A percentile compares a stretch with the other conserved stretches of the same genome.
Evolutionary conservation across 495 filamentous ascomycete species (phyloP).

Genomic region (Schizothecium vesticola): DNA sequence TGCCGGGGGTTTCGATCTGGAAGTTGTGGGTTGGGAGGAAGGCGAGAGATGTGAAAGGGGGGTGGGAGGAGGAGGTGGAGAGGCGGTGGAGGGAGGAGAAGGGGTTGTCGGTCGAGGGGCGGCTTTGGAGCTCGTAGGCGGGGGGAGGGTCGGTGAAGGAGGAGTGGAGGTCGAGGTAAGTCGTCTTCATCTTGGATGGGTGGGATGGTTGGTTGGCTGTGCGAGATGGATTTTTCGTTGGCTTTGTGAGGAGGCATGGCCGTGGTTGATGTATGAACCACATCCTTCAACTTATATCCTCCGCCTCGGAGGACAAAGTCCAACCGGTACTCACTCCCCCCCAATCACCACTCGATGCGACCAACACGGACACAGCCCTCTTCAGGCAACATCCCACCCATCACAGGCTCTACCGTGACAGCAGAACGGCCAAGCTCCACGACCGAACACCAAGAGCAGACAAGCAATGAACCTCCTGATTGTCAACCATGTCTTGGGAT

Average conservation of each 20-base stretch:
- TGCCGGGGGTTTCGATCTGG: constrained; percentile 44
- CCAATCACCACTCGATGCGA: background rate
- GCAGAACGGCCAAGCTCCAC: background rate
- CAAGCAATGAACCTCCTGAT: background rate
- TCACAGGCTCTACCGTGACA: background rate
- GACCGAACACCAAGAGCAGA: background rate
- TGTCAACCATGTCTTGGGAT: background rate
- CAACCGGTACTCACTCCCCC: no score
- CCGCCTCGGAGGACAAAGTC: background rate
- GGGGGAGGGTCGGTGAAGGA: background rate
- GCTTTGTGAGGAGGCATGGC: background rate
- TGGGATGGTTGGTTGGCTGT: background rate
- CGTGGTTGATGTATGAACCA: background rate
- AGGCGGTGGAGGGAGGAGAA: constrained; percentile 8
- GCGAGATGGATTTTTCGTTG: background rate
- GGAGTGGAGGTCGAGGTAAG: background rate
- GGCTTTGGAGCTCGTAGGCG: background rate
- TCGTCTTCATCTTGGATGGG: background rate
- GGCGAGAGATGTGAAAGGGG: constrained; percentile 8
- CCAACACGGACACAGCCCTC: background rate
- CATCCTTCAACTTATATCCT: background rate
- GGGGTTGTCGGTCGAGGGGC: constrained; percentile 8
- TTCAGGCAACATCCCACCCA: background rate
- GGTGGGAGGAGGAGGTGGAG: constrained; percentile 7
- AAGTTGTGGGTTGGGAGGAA: constrained; percentile 37